Base-by-base conservation (phyloP, 2,329 filamentous ascomycete species). In the Trichoderma sp. region DNA sequence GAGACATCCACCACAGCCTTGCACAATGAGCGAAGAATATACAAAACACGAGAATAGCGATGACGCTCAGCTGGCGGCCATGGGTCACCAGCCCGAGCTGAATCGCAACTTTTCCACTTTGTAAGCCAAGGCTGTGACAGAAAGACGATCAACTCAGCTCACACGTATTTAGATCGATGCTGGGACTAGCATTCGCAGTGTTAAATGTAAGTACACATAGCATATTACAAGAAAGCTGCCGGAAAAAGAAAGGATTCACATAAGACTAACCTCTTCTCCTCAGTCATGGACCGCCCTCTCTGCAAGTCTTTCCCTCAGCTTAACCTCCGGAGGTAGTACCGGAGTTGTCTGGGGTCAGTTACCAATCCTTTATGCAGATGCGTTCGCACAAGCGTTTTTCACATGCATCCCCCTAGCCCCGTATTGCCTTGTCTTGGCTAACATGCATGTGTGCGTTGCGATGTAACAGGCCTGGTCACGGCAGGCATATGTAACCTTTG, bases 261-360 rank as follows among this genome's bases (percentile, higher is more conserved):
- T 9, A 62, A 29, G 33, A 53, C 56, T 63, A 33, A 63, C 31
- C 18, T 4, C 24, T 29, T 14, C 59, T 45, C 29, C 1, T 27
- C 27, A 80, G 79, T 83, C 85, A 18, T 87, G 86, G 85, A 87
- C 86, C 0, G 86, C 86, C 0, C 84, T 88, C 2, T 85, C 86
- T 6, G 85, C 85, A 2, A 87, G 85, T 2, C 83, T 88, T 6
- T 84, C 83, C 0, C 80, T 88, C 5, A 85, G 85, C 33, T 84
- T 95, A 21, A 91, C 93, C 0, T 92, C 90, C 21, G 93, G 93
- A 73, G 91, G 93, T 1, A 88, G 91, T 53, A 90, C 89, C 2
- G 89, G 91, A 71, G 92, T 95, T 16, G 88, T 95, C 45, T 95
- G 93, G 93, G 93, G 93, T 80, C 29, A 56, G 77, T 77, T 8